These are phyloP conservation scores for Teunomyces funiuensis DNA, from an alignment of 805 yeast genomes.

Conservation along the genomic window DNA sequence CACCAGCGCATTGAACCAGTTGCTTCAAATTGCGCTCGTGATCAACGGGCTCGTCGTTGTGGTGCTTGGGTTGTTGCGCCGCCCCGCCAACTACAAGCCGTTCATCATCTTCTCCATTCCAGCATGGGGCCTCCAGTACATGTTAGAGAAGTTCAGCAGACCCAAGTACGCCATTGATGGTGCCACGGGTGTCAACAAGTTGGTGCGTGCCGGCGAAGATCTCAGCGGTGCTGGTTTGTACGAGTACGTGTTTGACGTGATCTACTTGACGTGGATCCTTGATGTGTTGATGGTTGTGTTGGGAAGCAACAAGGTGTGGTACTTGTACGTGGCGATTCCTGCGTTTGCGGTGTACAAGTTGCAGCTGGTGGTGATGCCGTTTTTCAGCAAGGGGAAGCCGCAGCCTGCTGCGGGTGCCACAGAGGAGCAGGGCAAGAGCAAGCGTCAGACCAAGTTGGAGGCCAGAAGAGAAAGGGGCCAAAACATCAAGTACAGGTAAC, in stretches of 20 bases:
- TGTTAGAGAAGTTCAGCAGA: slow-evolving; percentile 59
- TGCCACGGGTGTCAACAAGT: slow-evolving; percentile 29
- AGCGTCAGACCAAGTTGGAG: slow-evolving; percentile 28
- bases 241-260: slow-evolving; percentile 69
- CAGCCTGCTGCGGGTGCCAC: background rate
- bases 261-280: slow-evolving; percentile 63
- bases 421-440: slow-evolving; percentile 17
- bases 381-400: slow-evolving; percentile 11
- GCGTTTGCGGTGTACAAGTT: slow-evolving; percentile 50
- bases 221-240: slow-evolving; percentile 61
- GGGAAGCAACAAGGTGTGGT: slow-evolving; percentile 65
- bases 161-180: slow-evolving; percentile 48
- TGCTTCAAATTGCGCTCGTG: slow-evolving; percentile 32
- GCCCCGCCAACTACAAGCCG: slow-evolving; percentile 48
- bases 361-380: slow-evolving; percentile 32
- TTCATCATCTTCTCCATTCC: slow-evolving; percentile 37
- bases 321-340: slow-evolving; percentile 51
- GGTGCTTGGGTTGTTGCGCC: slow-evolving; percentile 23
- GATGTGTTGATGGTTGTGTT: slow-evolving; percentile 52
- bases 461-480: slow-evolving; percentile 29
- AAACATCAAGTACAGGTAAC: slow-evolving; percentile 19
- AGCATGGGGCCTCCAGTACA: slow-evolving; percentile 45
- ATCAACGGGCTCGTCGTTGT: slow-evolving; percentile 43
- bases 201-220: slow-evolving; percentile 59
- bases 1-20: slow-evolving; percentile 36